These are phyloP conservation scores for Elongisporangium prolatum DNA, from an alignment of 352 stramenopile genomes.

Conservation along the genomic window DNA sequence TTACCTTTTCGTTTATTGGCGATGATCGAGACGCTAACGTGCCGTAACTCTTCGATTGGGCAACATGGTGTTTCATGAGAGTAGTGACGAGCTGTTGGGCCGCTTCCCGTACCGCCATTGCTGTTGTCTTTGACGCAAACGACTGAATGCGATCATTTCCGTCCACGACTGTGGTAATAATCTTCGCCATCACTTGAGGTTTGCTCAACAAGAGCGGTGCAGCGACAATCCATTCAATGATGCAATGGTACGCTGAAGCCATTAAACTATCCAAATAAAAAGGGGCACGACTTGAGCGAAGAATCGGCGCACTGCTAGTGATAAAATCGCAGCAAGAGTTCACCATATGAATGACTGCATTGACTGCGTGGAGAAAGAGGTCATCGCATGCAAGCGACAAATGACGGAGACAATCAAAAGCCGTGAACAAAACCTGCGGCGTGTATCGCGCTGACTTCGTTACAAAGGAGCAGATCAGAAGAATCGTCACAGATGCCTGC, in stretches of 20 bases:
- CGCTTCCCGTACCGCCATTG: constrained; percentile 56
- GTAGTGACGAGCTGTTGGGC: constrained; percentile 81
- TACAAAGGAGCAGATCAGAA: constrained; percentile 81
- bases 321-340: constrained; percentile 86
- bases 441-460: constrained; percentile 82
- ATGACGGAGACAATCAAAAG: constrained; percentile 82
- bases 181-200: constrained; percentile 68
- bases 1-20: constrained; percentile 59
- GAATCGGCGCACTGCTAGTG: constrained; percentile 62
- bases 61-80: constrained; percentile 87
- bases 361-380: constrained; percentile 70
- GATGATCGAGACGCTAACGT: constrained; percentile 38
- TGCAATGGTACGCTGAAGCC: constrained; percentile 72
- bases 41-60: constrained; percentile 37
- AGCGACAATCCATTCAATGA: constrained; percentile 83
- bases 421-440: constrained; percentile 78
- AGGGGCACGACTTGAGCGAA: constrained; percentile 65
- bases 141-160: constrained; percentile 68
- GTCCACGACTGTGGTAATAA: constrained; percentile 80
- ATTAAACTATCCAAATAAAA: constrained; percentile 85
- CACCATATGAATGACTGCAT: constrained; percentile 76
- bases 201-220: constrained; percentile 70
- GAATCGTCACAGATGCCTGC: constrained; percentile 81
- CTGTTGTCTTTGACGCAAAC: constrained; percentile 41
- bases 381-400: constrained; percentile 74